These are phyloP conservation scores for Diaporthe batatas DNA, from an alignment of 2,329 filamentous ascomycete genomes.

Conservation along the genomic window DNA sequence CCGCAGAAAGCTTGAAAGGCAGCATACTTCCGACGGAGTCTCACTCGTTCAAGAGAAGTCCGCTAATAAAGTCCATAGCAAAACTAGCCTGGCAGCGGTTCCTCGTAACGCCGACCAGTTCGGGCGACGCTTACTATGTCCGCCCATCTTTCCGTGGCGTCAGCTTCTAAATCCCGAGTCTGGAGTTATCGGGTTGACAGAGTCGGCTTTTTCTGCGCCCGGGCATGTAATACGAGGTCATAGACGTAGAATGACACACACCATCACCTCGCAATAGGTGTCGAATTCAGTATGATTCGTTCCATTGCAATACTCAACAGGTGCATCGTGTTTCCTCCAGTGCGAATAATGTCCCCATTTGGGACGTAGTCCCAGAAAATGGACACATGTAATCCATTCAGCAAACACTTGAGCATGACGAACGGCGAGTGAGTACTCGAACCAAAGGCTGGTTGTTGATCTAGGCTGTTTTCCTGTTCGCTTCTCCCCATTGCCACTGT, in stretches of 20 bases:
- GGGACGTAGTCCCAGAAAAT: background rate
- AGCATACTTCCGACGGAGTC: background rate
- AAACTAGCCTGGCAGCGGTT: background rate
- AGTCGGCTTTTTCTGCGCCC: background rate
- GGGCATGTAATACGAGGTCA: background rate
- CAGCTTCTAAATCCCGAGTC: background rate
- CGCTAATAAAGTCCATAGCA: background rate
- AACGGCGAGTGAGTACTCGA: background rate
- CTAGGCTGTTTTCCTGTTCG: background rate
- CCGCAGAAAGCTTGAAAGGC: background rate
- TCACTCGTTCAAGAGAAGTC: background rate
- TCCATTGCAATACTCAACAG: background rate
- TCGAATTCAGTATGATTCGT: background rate
- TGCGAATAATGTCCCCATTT: too few species aligned
- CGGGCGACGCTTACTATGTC: background rate
- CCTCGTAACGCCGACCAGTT: constrained; percentile 19
- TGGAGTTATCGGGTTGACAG: background rate
- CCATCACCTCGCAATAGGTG: background rate
- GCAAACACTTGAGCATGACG: background rate
- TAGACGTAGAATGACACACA: background rate
- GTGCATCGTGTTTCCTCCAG: background rate
- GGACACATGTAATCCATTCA: background rate
- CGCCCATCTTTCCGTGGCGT: background rate
- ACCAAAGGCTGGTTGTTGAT: background rate
- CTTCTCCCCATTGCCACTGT: background rate